These are phyloP conservation scores for Anastatica hierochuntica DNA, from an alignment of 345 rosid species.

Conservation along the genomic window DNA sequence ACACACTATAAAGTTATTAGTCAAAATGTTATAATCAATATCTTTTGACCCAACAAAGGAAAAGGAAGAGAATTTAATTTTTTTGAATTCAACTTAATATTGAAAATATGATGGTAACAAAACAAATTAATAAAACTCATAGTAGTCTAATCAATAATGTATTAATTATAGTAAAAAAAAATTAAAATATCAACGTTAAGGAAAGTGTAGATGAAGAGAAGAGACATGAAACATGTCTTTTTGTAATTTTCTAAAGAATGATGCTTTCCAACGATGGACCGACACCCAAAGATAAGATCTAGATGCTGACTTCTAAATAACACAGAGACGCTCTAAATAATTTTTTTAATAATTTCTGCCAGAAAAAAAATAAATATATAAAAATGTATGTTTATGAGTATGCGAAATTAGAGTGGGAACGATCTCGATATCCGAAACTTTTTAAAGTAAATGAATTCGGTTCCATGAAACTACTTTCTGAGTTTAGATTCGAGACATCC, in stretches of 20 bases:
- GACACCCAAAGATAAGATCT: slow-evolving; percentile 31
- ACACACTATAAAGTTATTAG: slow-evolving; percentile 3
- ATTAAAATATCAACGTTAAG: neutral
- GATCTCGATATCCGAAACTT: too few relatives aligned
- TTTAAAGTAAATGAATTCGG: too few relatives aligned
- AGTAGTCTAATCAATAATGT: too few relatives aligned
- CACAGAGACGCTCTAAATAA: slow-evolving; percentile 17
- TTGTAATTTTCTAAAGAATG: slow-evolving; percentile 22
- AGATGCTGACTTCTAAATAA: slow-evolving; percentile 17
- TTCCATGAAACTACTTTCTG: too few relatives aligned
- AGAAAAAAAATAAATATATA: too few relatives aligned
- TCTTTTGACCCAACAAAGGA: neutral
- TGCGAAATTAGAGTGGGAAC: too few relatives aligned
- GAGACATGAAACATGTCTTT: slow-evolving; percentile 14
- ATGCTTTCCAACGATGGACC: slow-evolving; percentile 26
- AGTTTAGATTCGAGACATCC: too few relatives aligned
- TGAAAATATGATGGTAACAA: neutral
- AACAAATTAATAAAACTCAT: neutral
- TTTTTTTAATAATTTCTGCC: neutral
- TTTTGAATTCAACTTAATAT: neutral
- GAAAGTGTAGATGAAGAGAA: slow-evolving; percentile 6
- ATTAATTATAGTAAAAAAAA: neutral
- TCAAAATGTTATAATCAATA: neutral
- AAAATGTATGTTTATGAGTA: too few relatives aligned
- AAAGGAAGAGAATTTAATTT: neutral